Conservation (phyloP, 2,329 filamentous ascomycete genomes). For the Fusarium nodosum region DNA sequence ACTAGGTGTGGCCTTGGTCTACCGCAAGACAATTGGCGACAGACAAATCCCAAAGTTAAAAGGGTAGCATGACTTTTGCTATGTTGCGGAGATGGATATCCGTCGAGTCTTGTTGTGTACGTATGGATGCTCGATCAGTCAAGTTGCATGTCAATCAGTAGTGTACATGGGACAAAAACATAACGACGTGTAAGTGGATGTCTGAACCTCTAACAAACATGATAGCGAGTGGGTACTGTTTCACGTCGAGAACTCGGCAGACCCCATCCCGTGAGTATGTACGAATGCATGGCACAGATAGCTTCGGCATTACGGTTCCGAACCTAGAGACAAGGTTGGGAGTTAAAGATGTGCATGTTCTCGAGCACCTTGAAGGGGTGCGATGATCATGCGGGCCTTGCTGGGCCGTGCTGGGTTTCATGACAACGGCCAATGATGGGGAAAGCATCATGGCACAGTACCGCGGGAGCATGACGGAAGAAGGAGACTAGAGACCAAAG, state of each 20-base stretch:
- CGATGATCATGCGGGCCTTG: constrained; percentile 27
- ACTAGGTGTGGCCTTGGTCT: constrained; percentile 10
- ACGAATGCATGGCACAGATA: constrained; percentile 44
- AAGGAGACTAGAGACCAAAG: constrained; percentile 37
- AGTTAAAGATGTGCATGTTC: constrained; percentile 14
- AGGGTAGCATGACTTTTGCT: constrained; percentile 29
- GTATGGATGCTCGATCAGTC: constrained; percentile 41
- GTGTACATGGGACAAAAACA: constrained; percentile 35
- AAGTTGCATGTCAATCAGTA: constrained; percentile 26
- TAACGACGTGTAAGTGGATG: constrained; percentile 31
- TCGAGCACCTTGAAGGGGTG: constrained; percentile 23
- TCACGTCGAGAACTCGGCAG: constrained; percentile 39
- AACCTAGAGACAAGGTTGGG: constrained; percentile 20
- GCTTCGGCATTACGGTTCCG: constrained; percentile 30
- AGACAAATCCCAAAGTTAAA: constrained; percentile 28
- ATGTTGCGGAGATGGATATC: constrained; percentile 35
- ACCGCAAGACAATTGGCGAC: constrained; percentile 29
- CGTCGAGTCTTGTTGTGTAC: constrained; percentile 17
- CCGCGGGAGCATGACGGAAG: constrained; percentile 43
- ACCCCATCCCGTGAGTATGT: constrained; percentile 26
- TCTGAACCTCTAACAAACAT: constrained; percentile 29
- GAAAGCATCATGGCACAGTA: constrained; percentile 43
- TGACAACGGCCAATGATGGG: constrained; percentile 37
- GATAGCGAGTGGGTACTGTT: constrained; percentile 42
- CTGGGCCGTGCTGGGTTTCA: constrained; percentile 30